Evolutionary conservation across 805 yeast genomes (phyloP).

Genomic region (Suhomyces sp.): DNA sequence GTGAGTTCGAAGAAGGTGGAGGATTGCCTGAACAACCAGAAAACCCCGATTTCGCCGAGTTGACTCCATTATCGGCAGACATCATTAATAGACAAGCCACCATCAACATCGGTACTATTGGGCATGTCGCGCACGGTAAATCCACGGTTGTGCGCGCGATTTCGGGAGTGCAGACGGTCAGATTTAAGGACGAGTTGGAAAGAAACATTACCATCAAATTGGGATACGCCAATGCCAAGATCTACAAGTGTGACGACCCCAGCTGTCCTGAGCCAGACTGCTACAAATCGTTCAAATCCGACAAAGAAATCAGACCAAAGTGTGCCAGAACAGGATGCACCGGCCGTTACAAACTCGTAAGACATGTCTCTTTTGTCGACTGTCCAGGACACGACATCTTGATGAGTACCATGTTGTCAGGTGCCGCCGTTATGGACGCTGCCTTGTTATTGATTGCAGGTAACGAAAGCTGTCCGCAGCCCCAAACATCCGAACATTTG

Average conservation of each 20-base stretch:
- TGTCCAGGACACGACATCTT: conserved; percentile 99
- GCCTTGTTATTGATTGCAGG: conserved; percentile 95
- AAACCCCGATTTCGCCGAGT: conserved; percentile 73
- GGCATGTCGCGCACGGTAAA: conserved; percentile 95
- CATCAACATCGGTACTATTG: conserved; percentile 95
- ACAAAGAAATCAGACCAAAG: conserved; percentile 90
- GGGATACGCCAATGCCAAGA: conserved; percentile 98
- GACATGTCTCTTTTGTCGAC: conserved; percentile 98
- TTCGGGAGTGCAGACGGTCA: conserved; percentile 97
- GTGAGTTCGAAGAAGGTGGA: conserved; percentile 96
- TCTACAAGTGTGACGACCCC: conserved; percentile 85
- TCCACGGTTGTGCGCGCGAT: conserved; percentile 93
- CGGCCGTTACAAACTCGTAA: conserved; percentile 85
- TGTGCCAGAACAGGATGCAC: conserved; percentile 83
- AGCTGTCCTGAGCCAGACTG: conserved; percentile 91
- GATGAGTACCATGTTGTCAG: conserved; percentile 99
- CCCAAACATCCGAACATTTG: conserved; percentile 98
- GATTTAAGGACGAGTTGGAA: conserved; percentile 98
- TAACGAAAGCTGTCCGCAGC: conserved; percentile 99
- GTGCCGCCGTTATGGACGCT: conserved; percentile 99
- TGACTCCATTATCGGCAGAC: conserved; percentile 90
- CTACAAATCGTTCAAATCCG: conserved; percentile 91
- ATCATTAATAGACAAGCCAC: conserved; percentile 99
- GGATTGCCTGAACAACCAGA: conserved; percentile 97
- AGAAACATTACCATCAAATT: conserved; percentile 97